Evolutionary conservation across 2,329 filamentous ascomycete genomes (phyloP), one percentile per base, ranked within the genome.

Genomic region (Pseudogymnoascus verrucosus): DNA sequence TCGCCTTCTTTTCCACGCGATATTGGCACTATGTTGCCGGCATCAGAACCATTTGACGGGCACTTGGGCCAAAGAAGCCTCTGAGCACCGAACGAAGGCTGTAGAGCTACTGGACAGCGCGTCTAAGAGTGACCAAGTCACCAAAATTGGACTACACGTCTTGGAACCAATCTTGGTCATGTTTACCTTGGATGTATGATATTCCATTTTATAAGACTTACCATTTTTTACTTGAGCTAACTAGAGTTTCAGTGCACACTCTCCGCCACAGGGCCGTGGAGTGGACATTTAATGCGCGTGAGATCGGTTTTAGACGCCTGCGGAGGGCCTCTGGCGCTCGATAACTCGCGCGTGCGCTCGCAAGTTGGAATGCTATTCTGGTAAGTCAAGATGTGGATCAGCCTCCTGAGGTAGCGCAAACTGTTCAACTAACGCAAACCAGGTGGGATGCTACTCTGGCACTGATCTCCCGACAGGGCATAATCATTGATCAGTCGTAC

Each of bases 401-500:
- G 10, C n/a, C 1, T 57, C 4, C 26, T 31, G 23, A 31, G 14
- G 44, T 16, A 31, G 23, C 44, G 8, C 2, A 34, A 31, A 34
- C 14, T 11, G 6, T 61, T 19, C 36, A 61, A n/a, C 61, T 60
- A 57, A 63, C 42, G 23, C 28, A 57, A 16, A 59, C 16, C 6
- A 63, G 61, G 61, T 74, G 69, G 69, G 74, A 76, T 40, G 72
- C 72, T 19, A 74, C 72, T 0, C 66, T 75, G 0, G 74, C 74
- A 3, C 62, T 76, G 4, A 71, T 73, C 7, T 73, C 70, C 11
- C 69, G 74, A 4, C 67, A 70, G 23, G 69, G 69, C 5, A 68
- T 68, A n/a, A 66, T 72, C 1, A 63, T 76, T 2, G 64, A 69
- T 34, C 61, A 68, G 60, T 23, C 64, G 31, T 71, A 72, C 44